Evolutionary conservation across 1,284 basidiomycete species (phyloP).

Genomic region (Earliella scabrosa): DNA sequence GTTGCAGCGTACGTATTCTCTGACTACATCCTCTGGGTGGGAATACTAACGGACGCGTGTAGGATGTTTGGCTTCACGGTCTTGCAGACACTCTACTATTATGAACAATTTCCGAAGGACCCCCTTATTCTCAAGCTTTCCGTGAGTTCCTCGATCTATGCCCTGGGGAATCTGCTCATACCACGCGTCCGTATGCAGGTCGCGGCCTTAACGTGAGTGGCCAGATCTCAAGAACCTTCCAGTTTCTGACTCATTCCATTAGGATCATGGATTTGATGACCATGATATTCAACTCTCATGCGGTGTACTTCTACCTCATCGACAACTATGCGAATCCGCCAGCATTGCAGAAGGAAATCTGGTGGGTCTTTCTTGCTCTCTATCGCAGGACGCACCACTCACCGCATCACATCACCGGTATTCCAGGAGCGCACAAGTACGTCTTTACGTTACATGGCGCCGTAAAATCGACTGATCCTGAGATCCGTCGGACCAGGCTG

Average conservation of each 20-base stretch:
- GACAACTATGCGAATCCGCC: slow-evolving; percentile 17
- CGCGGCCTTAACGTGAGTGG: slow-evolving; percentile 5
- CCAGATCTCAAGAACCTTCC: too few species aligned
- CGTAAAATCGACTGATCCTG: not conserved
- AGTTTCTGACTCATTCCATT: not conserved
- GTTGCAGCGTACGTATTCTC: slow-evolving; percentile 10
- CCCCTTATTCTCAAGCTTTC: slow-evolving; percentile 7
- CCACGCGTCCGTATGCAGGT: slow-evolving; percentile 7
- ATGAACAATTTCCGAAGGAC: slow-evolving; percentile 19
- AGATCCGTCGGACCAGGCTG: not conserved
- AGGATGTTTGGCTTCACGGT: slow-evolving; percentile 20
- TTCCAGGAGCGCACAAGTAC: slow-evolving; percentile 19
- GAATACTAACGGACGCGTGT: not conserved
- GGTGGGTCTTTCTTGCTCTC: slow-evolving; percentile 7
- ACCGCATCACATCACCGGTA: not conserved
- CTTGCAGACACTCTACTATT: slow-evolving; percentile 18
- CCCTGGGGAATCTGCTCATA: too few species aligned
- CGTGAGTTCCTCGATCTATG: not conserved
- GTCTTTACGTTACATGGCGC: not conserved
- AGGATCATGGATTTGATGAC: slow-evolving; percentile 14
- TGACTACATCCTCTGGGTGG: not conserved
- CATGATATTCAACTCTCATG: slow-evolving; percentile 11
- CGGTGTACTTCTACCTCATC: slow-evolving; percentile 19
- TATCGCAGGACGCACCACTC: not conserved
- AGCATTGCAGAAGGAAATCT: slow-evolving; percentile 15